Evolutionary conservation across 495 filamentous ascomycete species (phyloP).

Genomic region (Extremus antarcticus): DNA sequence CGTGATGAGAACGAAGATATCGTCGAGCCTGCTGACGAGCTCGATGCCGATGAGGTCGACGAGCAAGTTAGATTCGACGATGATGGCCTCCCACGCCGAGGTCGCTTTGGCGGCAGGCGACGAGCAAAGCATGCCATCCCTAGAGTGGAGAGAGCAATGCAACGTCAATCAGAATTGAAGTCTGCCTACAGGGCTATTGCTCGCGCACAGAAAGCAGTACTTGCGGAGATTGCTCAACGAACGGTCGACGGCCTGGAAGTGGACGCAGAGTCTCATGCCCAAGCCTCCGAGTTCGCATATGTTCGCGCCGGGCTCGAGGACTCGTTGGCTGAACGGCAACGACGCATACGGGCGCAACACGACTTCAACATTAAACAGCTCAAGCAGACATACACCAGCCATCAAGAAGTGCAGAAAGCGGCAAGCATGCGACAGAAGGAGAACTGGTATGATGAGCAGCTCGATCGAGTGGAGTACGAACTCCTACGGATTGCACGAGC

Average conservation of each 20-base stretch:
- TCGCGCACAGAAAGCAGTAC: constrained; percentile 27
- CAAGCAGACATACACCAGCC: not conserved
- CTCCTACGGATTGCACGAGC: constrained; percentile 8
- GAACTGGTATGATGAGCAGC: not conserved
- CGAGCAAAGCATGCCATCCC: constrained; percentile 26
- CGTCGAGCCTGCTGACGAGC: constrained; percentile 1
- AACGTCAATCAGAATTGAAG: constrained; percentile 30
- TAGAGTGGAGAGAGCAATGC: constrained; percentile 29
- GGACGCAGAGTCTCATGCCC: constrained; percentile 21
- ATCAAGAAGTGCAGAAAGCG: constrained; percentile 2
- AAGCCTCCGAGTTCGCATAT: constrained; percentile 21
- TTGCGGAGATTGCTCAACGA: constrained; percentile 28
- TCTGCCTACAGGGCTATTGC: constrained; percentile 27
- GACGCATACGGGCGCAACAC: constrained; percentile 4
- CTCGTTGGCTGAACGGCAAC: constrained; percentile 16
- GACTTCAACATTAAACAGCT: constrained; percentile 5
- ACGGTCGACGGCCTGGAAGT: constrained; percentile 23
- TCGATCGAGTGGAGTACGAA: constrained; percentile 6
- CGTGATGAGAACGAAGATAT: not conserved
- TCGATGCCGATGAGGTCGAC: constrained; percentile 15
- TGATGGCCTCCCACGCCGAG: constrained; percentile 10
- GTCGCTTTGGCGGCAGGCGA: constrained; percentile 29
- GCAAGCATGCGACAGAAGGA: not conserved
- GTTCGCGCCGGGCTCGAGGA: constrained; percentile 20
- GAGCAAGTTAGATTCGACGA: constrained; percentile 2